Evolutionary conservation across 2,329 filamentous ascomycete species (phyloP).

Genomic region (Neospermospora avenae): DNA sequence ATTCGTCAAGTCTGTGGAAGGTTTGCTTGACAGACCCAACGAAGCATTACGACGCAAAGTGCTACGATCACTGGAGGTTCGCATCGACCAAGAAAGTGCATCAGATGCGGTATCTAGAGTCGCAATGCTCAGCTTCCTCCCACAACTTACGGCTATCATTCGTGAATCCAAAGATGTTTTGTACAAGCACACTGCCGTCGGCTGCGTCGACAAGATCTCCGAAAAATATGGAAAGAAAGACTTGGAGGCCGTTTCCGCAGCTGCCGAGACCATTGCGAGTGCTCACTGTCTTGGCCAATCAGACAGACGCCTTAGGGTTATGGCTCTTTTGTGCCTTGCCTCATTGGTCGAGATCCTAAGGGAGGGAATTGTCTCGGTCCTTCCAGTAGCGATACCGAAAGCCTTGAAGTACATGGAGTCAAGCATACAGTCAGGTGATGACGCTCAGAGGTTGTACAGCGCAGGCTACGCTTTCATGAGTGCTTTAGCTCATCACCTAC

Average conservation of each 20-base stretch:
- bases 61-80: conserved; percentile 73
- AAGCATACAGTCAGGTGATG: conserved; percentile 50
- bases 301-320: conserved; percentile 70
- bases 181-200: conserved; percentile 81
- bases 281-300: conserved; percentile 71
- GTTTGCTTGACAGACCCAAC: conserved; percentile 72
- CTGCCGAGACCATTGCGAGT: conserved; percentile 74
- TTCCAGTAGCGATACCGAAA: conserved; percentile 72
- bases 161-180: conserved; percentile 67
- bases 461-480: conserved; percentile 78
- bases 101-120: conserved; percentile 65
- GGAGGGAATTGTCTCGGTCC: conserved; percentile 78
- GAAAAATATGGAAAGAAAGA: conserved; percentile 97
- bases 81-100: conserved; percentile 70
- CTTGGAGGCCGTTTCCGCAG: conserved; percentile 68
- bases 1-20: conserved; percentile 84
- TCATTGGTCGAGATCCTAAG: conserved; percentile 86
- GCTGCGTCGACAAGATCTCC: conserved; percentile 86
- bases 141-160: conserved; percentile 74
- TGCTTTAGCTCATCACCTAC: conserved; percentile 75
- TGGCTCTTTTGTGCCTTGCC: conserved; percentile 84
- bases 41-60: conserved; percentile 76
- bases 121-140: conserved; percentile 74
- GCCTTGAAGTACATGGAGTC: conserved; percentile 67
- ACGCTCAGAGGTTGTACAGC: conserved; percentile 68